A percentile compares a stretch with the other conserved stretches of the same genome.
phyloP scores from a whole-genome alignment of 148 eudicot genomes.

The Dysphania ambrosioides region DNA sequence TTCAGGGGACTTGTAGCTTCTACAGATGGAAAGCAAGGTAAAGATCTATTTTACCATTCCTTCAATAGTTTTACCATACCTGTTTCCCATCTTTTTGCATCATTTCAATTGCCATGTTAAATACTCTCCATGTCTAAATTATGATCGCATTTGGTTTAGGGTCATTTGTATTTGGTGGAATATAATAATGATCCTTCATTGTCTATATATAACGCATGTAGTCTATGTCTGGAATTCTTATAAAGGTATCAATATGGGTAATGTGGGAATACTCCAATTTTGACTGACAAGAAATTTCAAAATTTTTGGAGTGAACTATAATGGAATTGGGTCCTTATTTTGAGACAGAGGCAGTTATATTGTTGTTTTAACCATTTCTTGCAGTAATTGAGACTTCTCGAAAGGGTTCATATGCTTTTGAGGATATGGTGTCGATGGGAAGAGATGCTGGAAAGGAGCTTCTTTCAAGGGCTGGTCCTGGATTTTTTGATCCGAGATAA shows the following conservation, averaged over 20 bases:
- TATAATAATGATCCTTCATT: neutral
- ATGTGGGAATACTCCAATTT: too few relatives aligned
- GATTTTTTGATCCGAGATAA: slow-evolving; percentile 66
- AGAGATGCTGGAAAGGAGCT: slow-evolving; percentile 93
- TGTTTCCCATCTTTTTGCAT: neutral
- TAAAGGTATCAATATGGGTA: neutral
- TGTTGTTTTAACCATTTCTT: slow-evolving; percentile 10
- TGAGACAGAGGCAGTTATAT: neutral
- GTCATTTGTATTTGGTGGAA: neutral
- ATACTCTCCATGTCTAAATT: too few relatives aligned
- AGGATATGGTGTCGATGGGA: slow-evolving; percentile 86
- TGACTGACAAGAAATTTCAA: too few relatives aligned
- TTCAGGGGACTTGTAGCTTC: slow-evolving; percentile 91
- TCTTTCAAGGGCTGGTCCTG: slow-evolving; percentile 73
- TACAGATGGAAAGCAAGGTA: slow-evolving; percentile 85
- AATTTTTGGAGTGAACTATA: too few relatives aligned
- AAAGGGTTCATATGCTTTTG: slow-evolving; percentile 56
- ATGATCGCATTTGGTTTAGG: neutral
- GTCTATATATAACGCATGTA: neutral
- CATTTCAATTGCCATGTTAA: too few relatives aligned
- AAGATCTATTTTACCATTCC: neutral
- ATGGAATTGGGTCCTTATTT: neutral
- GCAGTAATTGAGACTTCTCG: slow-evolving; percentile 68
- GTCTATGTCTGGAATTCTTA: neutral
- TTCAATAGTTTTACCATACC: neutral